A percentile compares a stretch with the other conserved stretches of the same genome.
phyloP scores from a whole-genome alignment of 495 filamentous ascomycete genomes.

The Penicillium longicatenatum region DNA sequence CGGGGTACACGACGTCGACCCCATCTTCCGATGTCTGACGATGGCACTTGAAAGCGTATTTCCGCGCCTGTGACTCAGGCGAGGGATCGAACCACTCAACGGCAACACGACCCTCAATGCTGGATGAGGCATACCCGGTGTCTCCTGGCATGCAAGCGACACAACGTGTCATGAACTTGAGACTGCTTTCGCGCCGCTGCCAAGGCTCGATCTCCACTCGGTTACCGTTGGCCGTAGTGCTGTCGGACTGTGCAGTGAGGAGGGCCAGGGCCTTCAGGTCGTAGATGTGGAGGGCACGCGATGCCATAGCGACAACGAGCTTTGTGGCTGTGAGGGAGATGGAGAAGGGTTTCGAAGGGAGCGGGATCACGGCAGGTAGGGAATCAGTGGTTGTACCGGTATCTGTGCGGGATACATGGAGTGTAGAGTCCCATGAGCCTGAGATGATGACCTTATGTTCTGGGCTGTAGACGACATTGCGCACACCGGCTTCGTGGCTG shows the following conservation, averaged over 20 bases:
- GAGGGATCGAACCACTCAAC: constrained; percentile 97
- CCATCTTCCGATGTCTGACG: constrained; percentile 67
- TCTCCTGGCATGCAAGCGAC: constrained; percentile 98
- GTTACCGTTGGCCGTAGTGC: constrained; percentile 32
- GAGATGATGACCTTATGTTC: constrained; percentile 80
- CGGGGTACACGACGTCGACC: constrained; percentile 88
- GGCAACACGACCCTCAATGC: constrained; percentile 90
- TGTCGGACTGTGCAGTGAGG: constrained; percentile 51
- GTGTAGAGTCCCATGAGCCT: constrained; percentile 88
- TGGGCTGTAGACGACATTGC: constrained; percentile 77
- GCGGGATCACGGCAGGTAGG: constrained; percentile 59
- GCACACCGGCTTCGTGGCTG: constrained; percentile 75
- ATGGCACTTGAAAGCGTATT: constrained; percentile 99
- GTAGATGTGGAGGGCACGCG: constrained; percentile 88
- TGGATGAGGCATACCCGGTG: constrained; percentile 82
- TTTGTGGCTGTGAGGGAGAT: constrained; percentile 78
- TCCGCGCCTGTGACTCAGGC: constrained; percentile 78
- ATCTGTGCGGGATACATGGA: constrained; percentile 75
- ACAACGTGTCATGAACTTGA: constrained; percentile 94
- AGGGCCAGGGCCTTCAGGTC: constrained; percentile 69
- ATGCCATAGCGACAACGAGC: constrained; percentile 94
- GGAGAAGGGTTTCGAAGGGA: constrained; percentile 85
- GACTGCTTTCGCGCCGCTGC: constrained; percentile 85
- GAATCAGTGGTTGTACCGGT: constrained; percentile 41
- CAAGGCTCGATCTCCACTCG: constrained; percentile 69